Evolutionary conservation across 495 filamentous ascomycete species (phyloP).

Genomic region (Oidiodendron maius): DNA sequence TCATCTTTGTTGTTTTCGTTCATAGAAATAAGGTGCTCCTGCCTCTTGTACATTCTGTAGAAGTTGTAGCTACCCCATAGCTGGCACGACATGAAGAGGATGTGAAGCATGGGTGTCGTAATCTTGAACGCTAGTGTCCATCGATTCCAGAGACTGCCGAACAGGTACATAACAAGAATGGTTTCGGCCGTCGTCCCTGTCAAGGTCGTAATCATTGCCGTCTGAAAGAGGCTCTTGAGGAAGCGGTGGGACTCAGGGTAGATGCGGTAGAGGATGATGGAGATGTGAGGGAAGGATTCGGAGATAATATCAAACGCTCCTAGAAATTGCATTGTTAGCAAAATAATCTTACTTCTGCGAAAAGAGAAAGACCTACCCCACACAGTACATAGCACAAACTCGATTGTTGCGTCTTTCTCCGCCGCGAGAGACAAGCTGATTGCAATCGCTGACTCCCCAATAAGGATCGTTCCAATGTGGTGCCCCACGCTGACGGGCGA

Average conservation of each 20-base stretch:
- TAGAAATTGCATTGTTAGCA: conserved; percentile 10
- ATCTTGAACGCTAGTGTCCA: conserved; percentile 45
- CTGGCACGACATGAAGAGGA: conserved; percentile 38
- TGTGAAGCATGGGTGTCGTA: conserved; percentile 39
- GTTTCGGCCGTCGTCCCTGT: conserved; percentile 38
- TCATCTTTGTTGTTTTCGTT: conserved; percentile 4
- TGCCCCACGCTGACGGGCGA: conserved; percentile 39
- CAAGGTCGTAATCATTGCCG: conserved; percentile 34
- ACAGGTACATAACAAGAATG: conserved; percentile 41
- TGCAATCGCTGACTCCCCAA: conserved; percentile 39
- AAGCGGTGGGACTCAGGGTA: conserved; percentile 34
- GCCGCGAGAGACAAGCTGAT: conserved; percentile 32
- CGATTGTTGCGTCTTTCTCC: conserved; percentile 40
- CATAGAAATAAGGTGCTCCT: conserved; percentile 23
- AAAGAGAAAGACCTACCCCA: conserved; percentile 35
- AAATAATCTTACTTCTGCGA: background rate
- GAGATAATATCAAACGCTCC: conserved; percentile 44
- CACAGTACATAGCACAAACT: conserved; percentile 41
- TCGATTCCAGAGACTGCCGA: conserved; percentile 37
- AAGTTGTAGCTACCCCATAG: conserved; percentile 40
- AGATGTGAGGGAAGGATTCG: conserved; percentile 43
- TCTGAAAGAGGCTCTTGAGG: conserved; percentile 34
- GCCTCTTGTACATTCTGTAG: conserved; percentile 34
- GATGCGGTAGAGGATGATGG: conserved; percentile 44
- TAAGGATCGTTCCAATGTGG: conserved; percentile 40